Base-by-base conservation (phyloP, 345 rosid species). In the Eucalyptus curtisii region DNA sequence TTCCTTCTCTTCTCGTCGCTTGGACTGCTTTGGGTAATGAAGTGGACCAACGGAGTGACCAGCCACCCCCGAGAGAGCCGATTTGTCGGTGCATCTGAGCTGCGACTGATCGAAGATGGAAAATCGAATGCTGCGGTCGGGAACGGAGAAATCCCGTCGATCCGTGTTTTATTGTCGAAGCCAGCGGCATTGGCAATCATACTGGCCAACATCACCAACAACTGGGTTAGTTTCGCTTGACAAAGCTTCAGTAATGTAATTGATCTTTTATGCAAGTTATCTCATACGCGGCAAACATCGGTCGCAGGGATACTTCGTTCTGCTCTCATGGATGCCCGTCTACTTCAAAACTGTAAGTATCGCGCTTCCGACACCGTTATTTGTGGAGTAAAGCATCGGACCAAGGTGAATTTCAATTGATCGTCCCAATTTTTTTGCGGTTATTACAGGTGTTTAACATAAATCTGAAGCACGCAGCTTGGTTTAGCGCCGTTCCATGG, bases 401-500 rank as follows among this genome's bases (percentile, higher is more conserved):
- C 47, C 47, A 0, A 76, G 84, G 42, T 19, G 53, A 20, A 86
- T 13, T 49, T 48, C 47, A 6, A 55, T 55, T 30, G 80, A 71
- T 31, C 16, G 11, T 22, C 45, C 22, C 5, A 1, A 45, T 8
- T 13, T 25, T 20, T 86, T 49, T 57, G 85, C 25, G 49, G 4
- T 89, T 53, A 68, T 87, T 85, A 4, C 86, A 96, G 99, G 98
- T 96, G 87, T 96, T 98, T 89, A 89, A 93, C 90, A 96, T 98
- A 90, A 97, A 98, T 91, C 90, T 98, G 93, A 96, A 95, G 94
- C 97, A 98, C 89, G 99, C 99, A 8, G 99, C 99, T 61, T 98
- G 99, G 99, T 96, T 98, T 88, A 96, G 99, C 85, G 99, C 99
- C 17, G 95, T 96, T 87, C 99, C 99, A 45, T 96, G 99, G 99